phyloP scores from a whole-genome alignment of 139 green algal species.

The Coccomyxa sp. region DNA sequence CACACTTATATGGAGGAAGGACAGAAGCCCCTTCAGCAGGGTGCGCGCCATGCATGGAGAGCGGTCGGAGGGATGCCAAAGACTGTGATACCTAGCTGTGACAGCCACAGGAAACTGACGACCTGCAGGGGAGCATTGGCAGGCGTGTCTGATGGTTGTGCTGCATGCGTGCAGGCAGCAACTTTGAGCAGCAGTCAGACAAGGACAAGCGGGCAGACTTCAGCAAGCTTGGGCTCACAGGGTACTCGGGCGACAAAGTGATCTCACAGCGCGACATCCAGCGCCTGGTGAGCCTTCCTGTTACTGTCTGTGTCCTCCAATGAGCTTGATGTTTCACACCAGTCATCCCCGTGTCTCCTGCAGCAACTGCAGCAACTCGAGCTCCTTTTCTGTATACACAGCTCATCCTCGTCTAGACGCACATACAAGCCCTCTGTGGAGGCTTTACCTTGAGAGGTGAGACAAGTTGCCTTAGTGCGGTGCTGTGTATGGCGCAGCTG shows the following conservation, averaged over 20 bases:
- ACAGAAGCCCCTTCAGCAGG: too few species aligned
- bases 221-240: conserved; percentile 3
- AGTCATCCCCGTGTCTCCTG: background rate
- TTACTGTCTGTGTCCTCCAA: background rate
- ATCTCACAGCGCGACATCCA: conserved; percentile 26
- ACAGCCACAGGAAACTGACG: too few species aligned
- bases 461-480: background rate
- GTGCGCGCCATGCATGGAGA: too few species aligned
- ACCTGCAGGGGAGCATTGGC: too few species aligned
- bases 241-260: conserved; percentile 10
- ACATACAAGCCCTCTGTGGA: background rate
- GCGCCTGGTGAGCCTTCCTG: conserved; percentile 18
- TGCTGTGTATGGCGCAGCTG: conserved; percentile 10
- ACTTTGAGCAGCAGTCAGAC: conserved; percentile 2
- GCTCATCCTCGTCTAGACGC: background rate
- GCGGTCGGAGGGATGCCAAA: too few species aligned
- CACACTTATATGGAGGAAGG: too few species aligned
- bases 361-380: background rate
- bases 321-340: background rate
- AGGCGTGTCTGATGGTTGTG: background rate
- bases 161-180: background rate
- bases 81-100: too few species aligned
- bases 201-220: conserved; percentile 1
- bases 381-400: background rate
- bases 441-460: background rate